phyloP scores from a whole-genome alignment of 2,329 filamentous ascomycete genomes.

The Curvularia spicifera region DNA sequence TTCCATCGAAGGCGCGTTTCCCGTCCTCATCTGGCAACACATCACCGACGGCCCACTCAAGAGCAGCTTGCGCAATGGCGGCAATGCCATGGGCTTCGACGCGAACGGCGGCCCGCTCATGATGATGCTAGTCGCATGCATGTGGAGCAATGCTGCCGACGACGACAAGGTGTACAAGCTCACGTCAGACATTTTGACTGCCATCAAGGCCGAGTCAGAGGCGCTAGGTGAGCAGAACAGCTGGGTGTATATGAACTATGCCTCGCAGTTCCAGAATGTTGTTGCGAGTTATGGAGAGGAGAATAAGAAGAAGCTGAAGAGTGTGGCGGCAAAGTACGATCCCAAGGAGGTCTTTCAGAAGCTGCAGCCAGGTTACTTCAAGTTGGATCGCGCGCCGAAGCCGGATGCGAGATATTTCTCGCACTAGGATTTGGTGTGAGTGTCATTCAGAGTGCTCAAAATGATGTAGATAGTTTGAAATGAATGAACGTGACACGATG shows the following conservation, averaged over 20 bases:
- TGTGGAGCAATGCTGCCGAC: slow-evolving; percentile 25
- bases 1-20: slow-evolving; percentile 13
- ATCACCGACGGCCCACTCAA: slow-evolving; percentile 23
- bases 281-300: slow-evolving; percentile 51
- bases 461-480: too few relatives aligned
- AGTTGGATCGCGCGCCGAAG: slow-evolving; percentile 37
- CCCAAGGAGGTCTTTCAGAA: slow-evolving; percentile 51
- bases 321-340: slow-evolving; percentile 51
- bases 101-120: slow-evolving; percentile 23
- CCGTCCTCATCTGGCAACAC: slow-evolving; percentile 24
- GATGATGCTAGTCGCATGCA: slow-evolving; percentile 26
- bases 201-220: slow-evolving; percentile 17
- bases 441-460: too few relatives aligned
- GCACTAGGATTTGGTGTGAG: neutral
- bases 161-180: slow-evolving; percentile 23
- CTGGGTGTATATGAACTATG: slow-evolving; percentile 59
- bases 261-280: slow-evolving; percentile 52
- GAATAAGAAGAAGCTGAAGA: slow-evolving; percentile 39
- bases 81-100: slow-evolving; percentile 30
- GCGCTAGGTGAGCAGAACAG: slow-evolving; percentile 18
- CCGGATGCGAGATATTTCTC: slow-evolving; percentile 9
- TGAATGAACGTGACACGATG: too few relatives aligned
- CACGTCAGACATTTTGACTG: slow-evolving; percentile 16
- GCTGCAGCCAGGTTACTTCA: slow-evolving; percentile 54
- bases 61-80: slow-evolving; percentile 29